These are phyloP conservation scores for Trichophyton verrucosum DNA, from an alignment of 2,329 filamentous ascomycete genomes.

Conservation along the genomic window DNA sequence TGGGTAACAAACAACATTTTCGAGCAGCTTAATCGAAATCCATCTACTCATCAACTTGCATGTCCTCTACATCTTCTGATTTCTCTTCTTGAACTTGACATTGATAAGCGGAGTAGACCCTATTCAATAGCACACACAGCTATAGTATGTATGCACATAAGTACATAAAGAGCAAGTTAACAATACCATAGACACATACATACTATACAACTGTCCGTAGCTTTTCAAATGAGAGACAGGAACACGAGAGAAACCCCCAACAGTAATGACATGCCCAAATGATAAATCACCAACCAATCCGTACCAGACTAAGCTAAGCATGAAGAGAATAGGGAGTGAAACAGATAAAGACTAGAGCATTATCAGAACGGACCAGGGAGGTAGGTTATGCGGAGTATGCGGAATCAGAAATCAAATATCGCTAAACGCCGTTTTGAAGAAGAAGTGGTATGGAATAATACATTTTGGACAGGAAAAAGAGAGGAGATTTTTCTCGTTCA, in stretches of 20 bases:
- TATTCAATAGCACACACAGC: background rate
- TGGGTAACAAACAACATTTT: background rate
- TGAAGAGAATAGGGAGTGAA: background rate
- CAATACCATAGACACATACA: background rate
- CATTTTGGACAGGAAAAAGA: background rate
- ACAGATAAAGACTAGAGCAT: background rate
- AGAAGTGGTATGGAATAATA: background rate
- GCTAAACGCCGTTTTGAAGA: background rate
- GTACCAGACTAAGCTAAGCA: background rate
- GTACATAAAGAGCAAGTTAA: background rate
- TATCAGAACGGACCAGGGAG: background rate
- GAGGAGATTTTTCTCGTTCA: constrained; percentile 12
- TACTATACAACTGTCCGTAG: background rate
- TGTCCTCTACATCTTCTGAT: background rate
- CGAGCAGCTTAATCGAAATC: background rate
- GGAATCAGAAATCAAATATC: background rate
- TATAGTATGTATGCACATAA: background rate
- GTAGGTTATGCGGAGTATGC: background rate
- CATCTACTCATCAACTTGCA: background rate
- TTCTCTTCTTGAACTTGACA: background rate
- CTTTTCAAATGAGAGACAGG: background rate
- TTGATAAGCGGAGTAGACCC: background rate
- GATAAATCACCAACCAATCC: background rate
- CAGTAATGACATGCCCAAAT: background rate
- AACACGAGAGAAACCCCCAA: background rate